Conservation (phyloP, 176 grass and related monocot genomes). For the Zea luxurians region DNA sequence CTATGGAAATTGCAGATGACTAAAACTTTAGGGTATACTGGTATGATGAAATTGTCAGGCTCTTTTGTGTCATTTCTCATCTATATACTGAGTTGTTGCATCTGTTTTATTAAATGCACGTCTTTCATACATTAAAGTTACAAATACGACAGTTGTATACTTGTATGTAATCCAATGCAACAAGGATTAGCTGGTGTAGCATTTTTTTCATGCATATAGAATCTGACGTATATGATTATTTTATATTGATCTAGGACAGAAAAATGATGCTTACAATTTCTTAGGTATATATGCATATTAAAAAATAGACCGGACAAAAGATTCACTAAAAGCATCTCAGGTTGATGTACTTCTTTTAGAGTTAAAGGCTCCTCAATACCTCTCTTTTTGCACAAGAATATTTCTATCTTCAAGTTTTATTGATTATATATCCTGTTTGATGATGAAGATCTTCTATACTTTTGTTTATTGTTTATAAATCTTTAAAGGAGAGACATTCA, state of each 20-base stretch:
- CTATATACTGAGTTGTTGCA: conserved; percentile 12
- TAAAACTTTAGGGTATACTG: neutral
- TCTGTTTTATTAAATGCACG: conserved; percentile 3
- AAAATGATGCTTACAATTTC: conserved; percentile 6
- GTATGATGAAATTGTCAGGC: conserved; percentile 10
- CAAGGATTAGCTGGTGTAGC: conserved; percentile 1
- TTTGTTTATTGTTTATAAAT: neutral
- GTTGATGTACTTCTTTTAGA: conserved; percentile 9
- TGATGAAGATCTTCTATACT: conserved; percentile 6
- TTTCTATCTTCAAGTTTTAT: neutral
- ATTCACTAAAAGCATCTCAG: neutral
- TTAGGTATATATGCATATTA: conserved; percentile 13
- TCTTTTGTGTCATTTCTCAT: conserved; percentile 10
- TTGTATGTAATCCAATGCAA: conserved; percentile 15
- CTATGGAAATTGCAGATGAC: neutral
- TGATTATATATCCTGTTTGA: conserved; percentile 1
- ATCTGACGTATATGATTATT: conserved; percentile 11
- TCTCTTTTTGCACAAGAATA: neutral
- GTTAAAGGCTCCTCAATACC: neutral
- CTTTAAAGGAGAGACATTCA: neutral
- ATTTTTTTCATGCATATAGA: conserved; percentile 30
- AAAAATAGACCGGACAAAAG: neutral
- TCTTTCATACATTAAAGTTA: conserved; percentile 17
- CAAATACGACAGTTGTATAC: neutral
- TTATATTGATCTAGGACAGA: conserved; percentile 6